phyloP scores from a whole-genome alignment of 2,329 filamentous ascomycete species.

The Sclerotiophoma versabilis region DNA sequence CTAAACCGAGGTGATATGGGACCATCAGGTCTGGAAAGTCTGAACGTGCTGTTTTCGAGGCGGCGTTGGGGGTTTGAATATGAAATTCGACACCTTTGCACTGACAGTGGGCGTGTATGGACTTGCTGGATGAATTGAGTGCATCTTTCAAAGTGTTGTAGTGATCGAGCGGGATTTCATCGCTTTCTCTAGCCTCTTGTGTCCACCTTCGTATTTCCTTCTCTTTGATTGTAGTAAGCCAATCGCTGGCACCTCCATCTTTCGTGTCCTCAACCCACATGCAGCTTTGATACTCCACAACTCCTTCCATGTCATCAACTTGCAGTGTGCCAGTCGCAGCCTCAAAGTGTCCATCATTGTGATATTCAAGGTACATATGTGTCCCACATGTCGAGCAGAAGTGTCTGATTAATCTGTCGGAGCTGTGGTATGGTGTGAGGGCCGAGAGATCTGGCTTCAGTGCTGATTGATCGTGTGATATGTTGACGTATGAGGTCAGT shows the following conservation, averaged over 20 bases:
- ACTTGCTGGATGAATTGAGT: conserved; percentile 17
- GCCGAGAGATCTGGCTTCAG: conserved; percentile 27
- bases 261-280: conserved; percentile 59
- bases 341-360: conserved; percentile 35
- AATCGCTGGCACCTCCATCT: conserved; percentile 60
- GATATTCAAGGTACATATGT: conserved; percentile 54
- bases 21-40: conserved; percentile 51
- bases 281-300: conserved; percentile 47
- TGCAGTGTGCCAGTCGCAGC: conserved; percentile 53
- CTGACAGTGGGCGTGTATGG: conserved; percentile 53
- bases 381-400: conserved; percentile 57
- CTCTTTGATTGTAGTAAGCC: conserved; percentile 50
- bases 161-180: not conserved
- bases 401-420: conserved; percentile 43
- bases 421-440: conserved; percentile 51
- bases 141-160: not conserved
- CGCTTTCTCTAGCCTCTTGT: conserved; percentile 20
- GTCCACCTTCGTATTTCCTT: conserved; percentile 27
- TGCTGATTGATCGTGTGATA: conserved; percentile 36
- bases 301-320: conserved; percentile 37
- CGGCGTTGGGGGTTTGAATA: conserved; percentile 43
- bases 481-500: conserved; percentile 50
- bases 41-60: conserved; percentile 42
- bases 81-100: conserved; percentile 57
- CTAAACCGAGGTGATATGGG: conserved; percentile 20